Conservation (phyloP, 495 filamentous ascomycete species). For the Hypoxylon trugodes region DNA sequence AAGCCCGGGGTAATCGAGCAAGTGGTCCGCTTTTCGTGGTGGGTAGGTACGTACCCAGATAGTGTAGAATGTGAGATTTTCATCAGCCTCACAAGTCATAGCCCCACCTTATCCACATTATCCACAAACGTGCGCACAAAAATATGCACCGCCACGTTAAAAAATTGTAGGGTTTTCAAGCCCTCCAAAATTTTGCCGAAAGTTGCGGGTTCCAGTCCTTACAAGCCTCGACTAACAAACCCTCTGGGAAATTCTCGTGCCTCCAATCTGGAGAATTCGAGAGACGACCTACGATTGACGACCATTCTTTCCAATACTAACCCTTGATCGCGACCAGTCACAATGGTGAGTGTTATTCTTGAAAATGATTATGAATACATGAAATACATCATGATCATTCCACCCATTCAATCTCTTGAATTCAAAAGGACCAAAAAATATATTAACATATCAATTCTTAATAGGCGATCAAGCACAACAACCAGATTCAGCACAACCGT, state of each 20-base stretch:
- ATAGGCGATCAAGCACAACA: conserved; percentile 99
- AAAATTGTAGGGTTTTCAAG: conserved; percentile 56
- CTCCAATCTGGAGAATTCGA: conserved; percentile 44
- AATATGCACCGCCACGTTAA: conserved; percentile 14
- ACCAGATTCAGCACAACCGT: conserved; percentile 97
- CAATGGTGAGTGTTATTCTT: conserved; percentile 63
- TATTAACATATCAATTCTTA: conserved; percentile 44
- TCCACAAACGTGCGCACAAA: conserved; percentile 18
- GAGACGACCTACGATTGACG: conserved; percentile 41
- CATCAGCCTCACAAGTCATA: too few relatives aligned
- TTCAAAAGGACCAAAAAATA: background rate
- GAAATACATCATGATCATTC: too few relatives aligned
- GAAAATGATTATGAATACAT: background rate
- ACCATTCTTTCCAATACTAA: conserved; percentile 36
- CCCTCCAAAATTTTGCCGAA: conserved; percentile 58
- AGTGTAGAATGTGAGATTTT: too few relatives aligned
- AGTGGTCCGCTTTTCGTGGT: too few relatives aligned
- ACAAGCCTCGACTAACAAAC: too few relatives aligned
- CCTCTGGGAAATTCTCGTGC: conserved; percentile 44
- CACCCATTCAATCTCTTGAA: background rate
- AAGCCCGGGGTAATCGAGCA: too few relatives aligned
- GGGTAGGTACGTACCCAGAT: too few relatives aligned
- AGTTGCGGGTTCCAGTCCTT: conserved; percentile 52
- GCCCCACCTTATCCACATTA: too few relatives aligned
- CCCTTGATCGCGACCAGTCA: conserved; percentile 70